Percentiles rank a stretch among this genome's conserved stretches.
Conservation (phyloP, 2,329 filamentous ascomycete genomes). For the Aspergillus udagawae region DNA sequence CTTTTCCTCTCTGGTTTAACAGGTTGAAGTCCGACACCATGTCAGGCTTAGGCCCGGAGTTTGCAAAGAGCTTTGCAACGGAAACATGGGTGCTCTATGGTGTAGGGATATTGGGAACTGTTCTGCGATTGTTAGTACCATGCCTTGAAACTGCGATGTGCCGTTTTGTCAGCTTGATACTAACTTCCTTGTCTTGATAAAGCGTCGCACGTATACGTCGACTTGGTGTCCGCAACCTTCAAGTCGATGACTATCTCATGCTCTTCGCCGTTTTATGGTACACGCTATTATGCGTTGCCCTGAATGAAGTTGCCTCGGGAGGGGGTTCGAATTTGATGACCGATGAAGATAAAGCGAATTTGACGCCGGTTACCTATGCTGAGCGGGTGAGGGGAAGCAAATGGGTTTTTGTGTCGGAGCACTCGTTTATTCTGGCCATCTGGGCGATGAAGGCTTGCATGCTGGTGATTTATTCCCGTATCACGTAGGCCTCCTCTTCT, state of each 20-base stretch:
- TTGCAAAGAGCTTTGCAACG: conserved; percentile 24
- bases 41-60: conserved; percentile 26
- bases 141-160: not conserved
- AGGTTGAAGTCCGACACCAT: conserved; percentile 23
- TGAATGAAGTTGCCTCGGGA: conserved; percentile 52
- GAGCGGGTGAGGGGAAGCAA: conserved; percentile 54
- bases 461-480: conserved; percentile 50
- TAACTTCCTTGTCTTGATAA: not conserved
- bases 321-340: conserved; percentile 60
- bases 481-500: conserved; percentile 36
- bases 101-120: conserved; percentile 35
- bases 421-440: conserved; percentile 55
- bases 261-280: conserved; percentile 52
- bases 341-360: conserved; percentile 38
- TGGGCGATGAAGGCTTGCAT: conserved; percentile 54
- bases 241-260: conserved; percentile 56
- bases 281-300: conserved; percentile 51
- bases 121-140: conserved; percentile 40
- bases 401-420: conserved; percentile 59
- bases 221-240: conserved; percentile 48
- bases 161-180: not conserved
- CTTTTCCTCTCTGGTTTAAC: conserved; percentile 1
- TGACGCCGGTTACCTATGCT: conserved; percentile 45
- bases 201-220: conserved; percentile 39
- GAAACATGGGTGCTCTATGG: conserved; percentile 42